Conservation (phyloP, 2,329 filamentous ascomycete genomes). For the Monilinia fructigena region DNA sequence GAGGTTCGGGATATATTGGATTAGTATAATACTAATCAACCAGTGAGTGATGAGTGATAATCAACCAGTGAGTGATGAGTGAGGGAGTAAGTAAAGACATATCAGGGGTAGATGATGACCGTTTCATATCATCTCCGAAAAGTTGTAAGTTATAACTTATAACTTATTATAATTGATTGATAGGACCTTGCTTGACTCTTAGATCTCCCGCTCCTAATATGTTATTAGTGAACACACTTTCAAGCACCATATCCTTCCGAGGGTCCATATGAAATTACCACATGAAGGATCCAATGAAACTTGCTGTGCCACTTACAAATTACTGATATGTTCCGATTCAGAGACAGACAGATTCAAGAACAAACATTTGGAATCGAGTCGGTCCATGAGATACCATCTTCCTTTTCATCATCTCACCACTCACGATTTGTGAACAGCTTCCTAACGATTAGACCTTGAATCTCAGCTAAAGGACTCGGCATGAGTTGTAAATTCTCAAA, state of each 20-base stretch:
- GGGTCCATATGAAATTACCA: neutral
- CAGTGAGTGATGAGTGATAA: neutral
- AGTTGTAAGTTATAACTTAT: neutral
- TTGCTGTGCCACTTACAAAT: neutral
- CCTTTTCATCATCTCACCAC: constrained; percentile 11
- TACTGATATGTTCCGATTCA: neutral
- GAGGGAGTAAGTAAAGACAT: neutral
- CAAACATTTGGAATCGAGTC: neutral
- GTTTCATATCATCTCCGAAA: constrained; percentile 9
- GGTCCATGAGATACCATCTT: constrained; percentile 9
- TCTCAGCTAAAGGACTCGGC: neutral
- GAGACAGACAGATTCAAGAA: neutral
- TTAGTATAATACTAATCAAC: neutral
- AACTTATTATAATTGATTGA: too few relatives aligned
- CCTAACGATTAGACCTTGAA: neutral
- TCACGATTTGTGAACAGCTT: constrained; percentile 3
- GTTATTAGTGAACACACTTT: neutral
- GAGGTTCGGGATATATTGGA: neutral
- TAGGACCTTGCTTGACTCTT: neutral
- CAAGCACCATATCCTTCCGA: neutral
- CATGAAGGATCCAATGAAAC: constrained; percentile 1
- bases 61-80: neutral
- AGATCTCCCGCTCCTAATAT: neutral
- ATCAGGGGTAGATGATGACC: constrained; percentile 10
- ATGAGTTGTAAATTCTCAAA: constrained; percentile 5